These are phyloP conservation scores for Triticum turgidum DNA, from an alignment of 176 grass and related monocot species.

Conservation along the genomic window DNA sequence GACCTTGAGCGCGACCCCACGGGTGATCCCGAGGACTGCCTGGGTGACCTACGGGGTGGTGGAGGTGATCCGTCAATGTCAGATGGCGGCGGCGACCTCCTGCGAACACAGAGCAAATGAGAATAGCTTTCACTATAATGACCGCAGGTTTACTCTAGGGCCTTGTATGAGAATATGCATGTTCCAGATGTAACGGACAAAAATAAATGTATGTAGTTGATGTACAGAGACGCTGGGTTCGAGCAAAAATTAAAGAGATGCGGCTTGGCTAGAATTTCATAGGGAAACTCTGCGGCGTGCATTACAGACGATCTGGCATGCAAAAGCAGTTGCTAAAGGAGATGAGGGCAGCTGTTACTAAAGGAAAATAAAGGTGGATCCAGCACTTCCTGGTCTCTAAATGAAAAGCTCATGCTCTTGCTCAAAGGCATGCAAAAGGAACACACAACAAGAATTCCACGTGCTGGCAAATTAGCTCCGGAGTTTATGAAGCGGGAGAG, in stretches of 20 bases:
- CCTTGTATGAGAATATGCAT: background rate
- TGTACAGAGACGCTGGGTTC: background rate
- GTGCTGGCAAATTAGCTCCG: background rate
- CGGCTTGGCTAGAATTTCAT: background rate
- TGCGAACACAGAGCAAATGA: constrained; percentile 11
- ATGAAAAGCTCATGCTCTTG: background rate
- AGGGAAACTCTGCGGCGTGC: background rate
- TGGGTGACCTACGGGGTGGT: constrained; percentile 16
- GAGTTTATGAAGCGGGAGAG: background rate
- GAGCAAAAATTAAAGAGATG: background rate
- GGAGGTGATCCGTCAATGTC: constrained; percentile 33
- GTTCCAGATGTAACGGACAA: background rate
- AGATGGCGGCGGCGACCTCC: constrained; percentile 15
- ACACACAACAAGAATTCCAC: background rate
- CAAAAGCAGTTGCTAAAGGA: background rate
- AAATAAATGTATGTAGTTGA: background rate
- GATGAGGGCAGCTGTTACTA: background rate
- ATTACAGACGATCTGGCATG: background rate
- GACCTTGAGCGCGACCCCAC: constrained; percentile 63
- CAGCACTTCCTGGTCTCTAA: background rate
- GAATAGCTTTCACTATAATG: background rate
- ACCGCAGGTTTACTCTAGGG: background rate
- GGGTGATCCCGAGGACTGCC: constrained; percentile 46
- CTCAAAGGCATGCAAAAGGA: background rate
- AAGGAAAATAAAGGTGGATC: background rate